Conservation (phyloP, 441 rosid species). For the Breynia disticha region DNA sequence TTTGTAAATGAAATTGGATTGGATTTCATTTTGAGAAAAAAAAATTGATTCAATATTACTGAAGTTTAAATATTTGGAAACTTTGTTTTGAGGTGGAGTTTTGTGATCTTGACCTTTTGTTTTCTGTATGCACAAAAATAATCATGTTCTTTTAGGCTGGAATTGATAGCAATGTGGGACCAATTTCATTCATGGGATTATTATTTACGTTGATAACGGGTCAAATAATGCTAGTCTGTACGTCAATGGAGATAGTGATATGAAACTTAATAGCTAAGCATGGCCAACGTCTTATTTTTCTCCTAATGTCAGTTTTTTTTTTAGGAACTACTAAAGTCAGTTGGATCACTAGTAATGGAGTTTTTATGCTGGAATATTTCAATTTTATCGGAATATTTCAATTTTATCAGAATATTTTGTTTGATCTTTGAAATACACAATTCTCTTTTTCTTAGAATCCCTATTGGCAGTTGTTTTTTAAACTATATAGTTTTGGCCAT, state of each 20-base stretch:
- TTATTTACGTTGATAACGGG: neutral
- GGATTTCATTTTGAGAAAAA: neutral
- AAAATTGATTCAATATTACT: neutral
- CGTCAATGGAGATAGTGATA: neutral
- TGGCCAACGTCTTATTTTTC: neutral
- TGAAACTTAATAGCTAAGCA: constrained; percentile 8
- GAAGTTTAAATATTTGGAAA: constrained; percentile 2
- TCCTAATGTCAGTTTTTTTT: neutral
- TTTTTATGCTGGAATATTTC: too few species aligned
- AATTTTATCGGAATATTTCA: too few species aligned
- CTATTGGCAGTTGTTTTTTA: too few species aligned
- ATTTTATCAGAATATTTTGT: too few species aligned
- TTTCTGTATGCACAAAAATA: neutral
- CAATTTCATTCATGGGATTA: neutral
- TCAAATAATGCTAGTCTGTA: constrained; percentile 1
- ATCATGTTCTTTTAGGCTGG: neutral
- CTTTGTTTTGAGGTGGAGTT: constrained; percentile 1
- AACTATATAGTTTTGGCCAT: too few species aligned
- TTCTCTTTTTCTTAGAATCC: too few species aligned
- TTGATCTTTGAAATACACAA: too few species aligned
- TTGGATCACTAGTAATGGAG: too few species aligned
- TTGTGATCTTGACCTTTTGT: neutral
- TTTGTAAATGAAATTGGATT: neutral
- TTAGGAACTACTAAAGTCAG: neutral
- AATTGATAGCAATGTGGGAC: constrained; percentile 13